Conservation (phyloP, 768 basidiomycete genomes). For the Lactarius deliciosus region DNA sequence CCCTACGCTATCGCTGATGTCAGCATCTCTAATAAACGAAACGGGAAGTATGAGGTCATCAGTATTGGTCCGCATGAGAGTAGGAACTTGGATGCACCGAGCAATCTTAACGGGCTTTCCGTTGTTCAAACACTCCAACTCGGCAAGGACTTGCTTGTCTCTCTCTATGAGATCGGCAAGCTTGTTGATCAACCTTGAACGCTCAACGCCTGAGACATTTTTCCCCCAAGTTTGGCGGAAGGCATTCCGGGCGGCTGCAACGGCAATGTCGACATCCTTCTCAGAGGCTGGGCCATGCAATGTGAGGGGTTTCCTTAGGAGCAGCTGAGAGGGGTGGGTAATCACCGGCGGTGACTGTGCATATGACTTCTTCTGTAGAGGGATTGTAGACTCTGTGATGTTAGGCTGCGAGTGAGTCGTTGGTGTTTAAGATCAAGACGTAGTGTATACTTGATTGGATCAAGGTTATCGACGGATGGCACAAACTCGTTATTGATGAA, state of each 20-base stretch:
- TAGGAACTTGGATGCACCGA: conserved; percentile 37
- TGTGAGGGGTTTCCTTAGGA: neutral
- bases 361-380: conserved; percentile 72
- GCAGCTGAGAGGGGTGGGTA: neutral
- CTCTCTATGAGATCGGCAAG: conserved; percentile 89
- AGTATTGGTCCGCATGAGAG: conserved; percentile 33
- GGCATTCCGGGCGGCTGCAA: conserved; percentile 78
- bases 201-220: conserved; percentile 79
- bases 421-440: neutral
- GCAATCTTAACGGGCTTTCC: conserved; percentile 81
- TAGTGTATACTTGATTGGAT: conserved; percentile 57
- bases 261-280: conserved; percentile 81
- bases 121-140: conserved; percentile 85
- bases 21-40: conserved; percentile 64
- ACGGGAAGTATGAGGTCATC: neutral
- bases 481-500: conserved; percentile 94
- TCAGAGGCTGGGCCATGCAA: conserved; percentile 48
- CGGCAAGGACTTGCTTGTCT: conserved; percentile 77
- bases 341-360: conserved; percentile 57
- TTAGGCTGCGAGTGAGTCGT: neutral
- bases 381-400: conserved; percentile 52
- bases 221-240: conserved; percentile 89
- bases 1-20: conserved; percentile 74
- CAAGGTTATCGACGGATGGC: conserved; percentile 64
- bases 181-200: conserved; percentile 78